Base-by-base conservation (phyloP, 2,329 filamentous ascomycete genomes). In the Fusarium sp. region DNA sequence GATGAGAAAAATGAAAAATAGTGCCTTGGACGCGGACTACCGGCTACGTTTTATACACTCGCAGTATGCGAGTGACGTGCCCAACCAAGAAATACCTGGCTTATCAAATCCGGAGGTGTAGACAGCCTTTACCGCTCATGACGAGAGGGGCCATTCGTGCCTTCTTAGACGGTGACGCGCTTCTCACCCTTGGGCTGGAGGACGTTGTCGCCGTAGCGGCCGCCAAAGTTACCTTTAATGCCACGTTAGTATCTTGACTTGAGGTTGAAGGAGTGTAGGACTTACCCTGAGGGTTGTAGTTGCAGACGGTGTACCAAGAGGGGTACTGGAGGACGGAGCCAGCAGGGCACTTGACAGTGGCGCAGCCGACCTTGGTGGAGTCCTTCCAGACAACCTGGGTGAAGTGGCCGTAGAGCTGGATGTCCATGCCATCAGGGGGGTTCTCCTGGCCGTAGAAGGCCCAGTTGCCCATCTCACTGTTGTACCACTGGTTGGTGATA, bases 401-500 rank as follows among this genome's bases (percentile, higher is more conserved):
- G 80, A 84, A 85, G 79, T 86, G 85, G 65, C 94, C 94, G 88
- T 89, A 95, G 6, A 80, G 75, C 63, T 91, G 85, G 81, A 95
- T 94, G 82, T 89, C 82, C 81, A 80, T 78, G 87, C 90, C 90
- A 79, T 89, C 83, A 29, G 93, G 92, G 27, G 82, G 80, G 80
- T 86, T 87, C 68, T 82, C 80, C 75, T 86, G 66, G 74, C 91
- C 92, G 79, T 93, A 97, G 81, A 84, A 86, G 63, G 84, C 82
- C 83, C 88, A 91, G 78, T 84, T 84, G 73, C 81, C 80, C 78
- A 93, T 86, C 84, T 98, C 95, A 78, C 89, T 90, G 82, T 97
- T 94, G 89, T 98, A 98, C 94, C 97, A 98, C 85, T 92, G 87
- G 81, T 96, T 89, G 79, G 91, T 94, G 80, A 96, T 91, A 76